Conservation (phyloP, 179 eudicot species). For the Drosera spatulata region DNA sequence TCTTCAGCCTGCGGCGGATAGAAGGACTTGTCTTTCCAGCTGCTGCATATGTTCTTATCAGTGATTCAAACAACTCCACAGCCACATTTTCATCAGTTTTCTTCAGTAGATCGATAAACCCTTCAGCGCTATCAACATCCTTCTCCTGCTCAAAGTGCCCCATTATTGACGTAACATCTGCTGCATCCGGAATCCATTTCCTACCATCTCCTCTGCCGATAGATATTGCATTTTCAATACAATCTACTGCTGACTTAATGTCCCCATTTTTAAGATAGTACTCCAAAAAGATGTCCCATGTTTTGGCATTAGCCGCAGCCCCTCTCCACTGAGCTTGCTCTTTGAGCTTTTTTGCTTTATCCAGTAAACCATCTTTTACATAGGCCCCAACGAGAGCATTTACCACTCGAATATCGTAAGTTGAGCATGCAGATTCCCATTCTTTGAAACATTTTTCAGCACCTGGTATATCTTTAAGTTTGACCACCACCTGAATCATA, state of each 20-base stretch:
- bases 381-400: conserved; percentile 65
- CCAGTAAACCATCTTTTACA: conserved; percentile 29
- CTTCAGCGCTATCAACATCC: conserved; percentile 81
- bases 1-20: conserved; percentile 58
- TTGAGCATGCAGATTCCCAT: conserved; percentile 57
- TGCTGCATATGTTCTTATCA: conserved; percentile 65
- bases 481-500: conserved; percentile 75
- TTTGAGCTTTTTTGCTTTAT: conserved; percentile 55
- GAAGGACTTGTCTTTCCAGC: conserved; percentile 63
- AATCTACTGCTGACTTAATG: too few species aligned
- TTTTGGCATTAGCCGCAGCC: conserved; percentile 54
- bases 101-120: conserved; percentile 47
- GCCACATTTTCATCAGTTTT: conserved; percentile 38
- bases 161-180: conserved; percentile 34
- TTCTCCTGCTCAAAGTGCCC: conserved; percentile 57
- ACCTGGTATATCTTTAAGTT: conserved; percentile 80
- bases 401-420: conserved; percentile 70
- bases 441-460: conserved; percentile 87
- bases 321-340: conserved; percentile 44
- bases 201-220: conserved; percentile 43
- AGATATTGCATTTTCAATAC: too few species aligned
- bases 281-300: conserved; percentile 40
- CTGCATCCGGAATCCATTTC: conserved; percentile 61
- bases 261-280: too few species aligned
- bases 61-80: conserved; percentile 39